Evolutionary conservation across 2,329 filamentous ascomycete species (phyloP), one percentile per base, ranked within the genome.

Genomic region (Diaporthe citrichinensis): DNA sequence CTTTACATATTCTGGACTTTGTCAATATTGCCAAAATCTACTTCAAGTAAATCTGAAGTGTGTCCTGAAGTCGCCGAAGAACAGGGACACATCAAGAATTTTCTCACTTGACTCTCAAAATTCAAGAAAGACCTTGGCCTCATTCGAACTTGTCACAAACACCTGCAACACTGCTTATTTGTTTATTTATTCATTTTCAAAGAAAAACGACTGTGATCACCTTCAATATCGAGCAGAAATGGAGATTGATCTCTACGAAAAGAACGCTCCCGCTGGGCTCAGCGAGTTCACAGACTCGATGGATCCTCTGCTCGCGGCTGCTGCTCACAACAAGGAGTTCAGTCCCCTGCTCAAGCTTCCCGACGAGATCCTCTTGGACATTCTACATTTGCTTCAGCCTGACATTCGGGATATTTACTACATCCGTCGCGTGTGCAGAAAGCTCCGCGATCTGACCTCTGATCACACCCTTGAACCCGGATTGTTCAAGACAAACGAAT

Each of bases 331-430:
- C 34, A 39, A 25, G 57, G 20, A 39, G 2, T 59, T 39, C 20
- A 59, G 57, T 23, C 57, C 14, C 57, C 12, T 59, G 3, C 57
- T 39, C 57, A 59, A 59, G 34, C 57, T 59, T 36, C 57, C 57
- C 5, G 57, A 59, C 57, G 57, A 59, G 57, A n/a, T 59, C 34
- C 57, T 59, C 34, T 59, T 59, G 57, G 9, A 1, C 17, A 59
- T 59, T 39, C 15, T 59, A 5, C 57, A 39, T 1, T n/a, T 59
- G 12, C 57, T 59, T n/a, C 57, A n/a, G 12, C 3, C 34, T 4
- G 57, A 59, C n/a, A 14, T 39, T 59, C 34, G 20, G 20, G 20
- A 36, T 23, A 23, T 59, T 17, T 59, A 36, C 10, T 59, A 36
- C 34, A 10, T 59, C 34, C 57, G 57, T 39, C 57, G 57, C 1